Evolutionary conservation across 352 stramenopile species (phyloP).

Genomic region (Globisporangium iwayamae): DNA sequence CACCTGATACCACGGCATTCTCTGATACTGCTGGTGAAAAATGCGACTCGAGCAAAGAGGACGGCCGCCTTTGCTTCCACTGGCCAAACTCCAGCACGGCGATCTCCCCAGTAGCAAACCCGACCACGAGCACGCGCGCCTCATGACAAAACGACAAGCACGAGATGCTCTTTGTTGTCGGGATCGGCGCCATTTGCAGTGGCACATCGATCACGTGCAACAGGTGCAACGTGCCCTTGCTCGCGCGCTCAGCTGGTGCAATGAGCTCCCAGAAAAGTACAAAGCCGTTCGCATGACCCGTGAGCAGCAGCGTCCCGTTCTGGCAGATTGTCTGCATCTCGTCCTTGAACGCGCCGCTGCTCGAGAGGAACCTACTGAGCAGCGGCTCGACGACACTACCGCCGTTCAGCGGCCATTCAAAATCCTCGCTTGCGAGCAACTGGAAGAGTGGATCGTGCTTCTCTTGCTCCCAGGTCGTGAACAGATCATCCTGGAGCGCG

Average conservation of each 20-base stretch:
- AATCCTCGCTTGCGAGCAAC: conserved; percentile 38
- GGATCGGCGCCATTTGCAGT: conserved; percentile 29
- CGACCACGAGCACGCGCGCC: conserved; percentile 43
- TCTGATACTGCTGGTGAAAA: not conserved
- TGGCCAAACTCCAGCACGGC: conserved; percentile 44
- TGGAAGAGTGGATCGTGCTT: conserved; percentile 30
- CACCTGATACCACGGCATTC: not conserved
- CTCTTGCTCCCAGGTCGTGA: conserved; percentile 33
- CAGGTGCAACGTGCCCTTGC: conserved; percentile 50
- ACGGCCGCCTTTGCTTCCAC: conserved; percentile 6
- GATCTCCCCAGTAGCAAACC: conserved; percentile 55
- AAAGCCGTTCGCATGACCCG: conserved; percentile 47
- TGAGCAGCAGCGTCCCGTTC: conserved; percentile 52
- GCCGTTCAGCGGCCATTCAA: conserved; percentile 73
- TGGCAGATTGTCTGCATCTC: conserved; percentile 24
- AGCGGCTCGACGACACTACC: conserved; percentile 51
- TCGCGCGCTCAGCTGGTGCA: conserved; percentile 39
- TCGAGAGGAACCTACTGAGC: conserved; percentile 43
- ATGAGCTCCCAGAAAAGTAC: conserved; percentile 66
- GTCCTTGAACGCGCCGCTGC: conserved; percentile 19
- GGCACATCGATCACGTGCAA: conserved; percentile 50
- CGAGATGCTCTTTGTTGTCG: conserved; percentile 35
- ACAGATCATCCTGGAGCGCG: conserved; percentile 44
- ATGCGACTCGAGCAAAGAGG: conserved; percentile 12
- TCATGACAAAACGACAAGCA: conserved; percentile 45